These are phyloP conservation scores for Neurospora intermedia DNA, from an alignment of 495 filamentous ascomycete genomes.

Conservation along the genomic window DNA sequence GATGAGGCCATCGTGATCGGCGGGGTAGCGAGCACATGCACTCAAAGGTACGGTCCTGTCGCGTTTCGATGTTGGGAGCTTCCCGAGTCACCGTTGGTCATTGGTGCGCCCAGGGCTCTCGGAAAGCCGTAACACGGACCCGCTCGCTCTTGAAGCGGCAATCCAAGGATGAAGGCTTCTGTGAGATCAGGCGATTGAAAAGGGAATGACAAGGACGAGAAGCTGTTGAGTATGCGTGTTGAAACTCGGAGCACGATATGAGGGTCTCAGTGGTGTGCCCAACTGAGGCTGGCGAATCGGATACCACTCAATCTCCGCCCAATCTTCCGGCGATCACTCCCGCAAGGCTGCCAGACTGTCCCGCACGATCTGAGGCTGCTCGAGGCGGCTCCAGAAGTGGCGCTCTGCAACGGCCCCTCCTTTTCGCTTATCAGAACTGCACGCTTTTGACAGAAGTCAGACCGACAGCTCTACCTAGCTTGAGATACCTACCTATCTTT, in stretches of 20 bases:
- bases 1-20: conserved; percentile 26
- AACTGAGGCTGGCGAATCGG: not conserved
- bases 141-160: not conserved
- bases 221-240: not conserved
- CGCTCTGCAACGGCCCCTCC: not conserved
- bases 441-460: not conserved
- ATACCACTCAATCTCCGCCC: not conserved
- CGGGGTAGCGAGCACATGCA: conserved; percentile 8
- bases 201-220: not conserved
- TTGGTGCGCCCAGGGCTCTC: not conserved
- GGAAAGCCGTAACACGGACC: not conserved
- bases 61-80: not conserved
- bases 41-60: not conserved
- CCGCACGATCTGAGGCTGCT: not conserved
- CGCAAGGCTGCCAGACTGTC: not conserved
- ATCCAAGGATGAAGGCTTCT: not conserved
- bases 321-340: not conserved
- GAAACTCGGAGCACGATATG: not conserved
- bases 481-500: not conserved
- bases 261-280: not conserved
- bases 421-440: not conserved
- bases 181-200: not conserved
- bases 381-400: not conserved
- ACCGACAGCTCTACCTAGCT: not conserved
- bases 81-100: not conserved